Evolutionary conservation across 257 asterid species (phyloP), one percentile per base, ranked within the genome.

Genomic region (Nicotiana paniculata): DNA sequence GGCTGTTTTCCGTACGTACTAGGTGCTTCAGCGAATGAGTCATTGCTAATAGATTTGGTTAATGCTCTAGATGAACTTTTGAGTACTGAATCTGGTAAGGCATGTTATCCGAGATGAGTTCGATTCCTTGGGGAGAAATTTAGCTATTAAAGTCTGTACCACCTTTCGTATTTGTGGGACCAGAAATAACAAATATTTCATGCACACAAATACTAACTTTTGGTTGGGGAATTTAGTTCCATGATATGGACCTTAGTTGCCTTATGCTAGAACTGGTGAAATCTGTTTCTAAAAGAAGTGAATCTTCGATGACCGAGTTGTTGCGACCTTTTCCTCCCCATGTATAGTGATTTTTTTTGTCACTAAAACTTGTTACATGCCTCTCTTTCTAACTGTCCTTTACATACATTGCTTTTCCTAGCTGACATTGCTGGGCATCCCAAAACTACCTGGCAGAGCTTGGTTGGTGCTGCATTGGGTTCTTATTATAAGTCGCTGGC

Each of bases 381-480:
- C 59, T 87, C 54, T 81, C 61, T 72, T 72, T 24, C 64, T 75
- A 62, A 75, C 80, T 51, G 26, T 51, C 28, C 80, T 28, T 75
- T 75, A 21, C 51, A 62, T 51, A 46, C 80, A 6, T 72, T 72
- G 79, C 79, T 46, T 72, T 69, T 77, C 80, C 83, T 89, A 79
- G 51, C 30, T 76, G 81, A 53, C 67, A 84, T 82, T 86, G 85
- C 89, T 86, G 98, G 90, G 59, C 81, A 84, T 37, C 81, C 82
- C 5, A 82, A 81, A 39, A 81, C 74, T 87, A 83, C 89, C 84
- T 91, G 93, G 90, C 90, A 89, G 83, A 86, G 93, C 90, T 88
- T 96, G 85, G 89, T 96, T 79, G 97, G 97, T 84, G 93, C 94
- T 43, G 87, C 97, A 61, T 81, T 94, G 88, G 78, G 85, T 83